Base-by-base conservation (phyloP, 2,329 filamentous ascomycete species). In the Microsporum ferrugineum region DNA sequence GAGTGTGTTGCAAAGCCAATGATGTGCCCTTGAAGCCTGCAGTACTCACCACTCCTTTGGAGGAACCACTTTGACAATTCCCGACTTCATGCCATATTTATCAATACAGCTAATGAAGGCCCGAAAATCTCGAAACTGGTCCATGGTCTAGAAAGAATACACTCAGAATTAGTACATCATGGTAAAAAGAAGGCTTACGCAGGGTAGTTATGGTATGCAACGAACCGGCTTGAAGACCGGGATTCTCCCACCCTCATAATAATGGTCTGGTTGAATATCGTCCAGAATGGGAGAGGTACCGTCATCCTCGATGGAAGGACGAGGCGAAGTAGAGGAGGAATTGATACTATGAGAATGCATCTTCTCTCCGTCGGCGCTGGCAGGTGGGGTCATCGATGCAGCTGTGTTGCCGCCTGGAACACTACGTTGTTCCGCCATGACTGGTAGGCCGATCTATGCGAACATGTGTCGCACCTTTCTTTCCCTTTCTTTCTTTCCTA, bases 11-110 rank as follows among this genome's bases (percentile, higher is more conserved):
- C 23, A 57, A 47, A 62, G 58, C 60, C 23, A 59, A 57, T 56
- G 33, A 41, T 23, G n/a, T 31, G 10, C 33, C 49, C 14, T 53
- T 53, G 17, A 39, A 33, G 39, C 61, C 57, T 38, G 51, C 38
- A 57, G 55, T 43, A 76, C 81, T 74, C 84, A 94, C 94, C 94
- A 99, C 83, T 97, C 91, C 69, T 87, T 78, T 0, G 94, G 94
- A 33, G 94, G 91, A 59, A 97, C 87, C 62, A 99, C 88, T 77
- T 99, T 97, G 71, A 97, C 85, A 68, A 99, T 96, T 39, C 94
- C 94, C 27, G 91, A 94, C 75, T 90, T 89, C 94, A 99, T 99
- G 69, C 94, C 94, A 73, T 96, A 96, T 66, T 85, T 84, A 73
- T 99, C 89, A 64, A 99, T 84, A 74, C 89, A 91, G 71, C 86